phyloP scores from a whole-genome alignment of 768 basidiomycete genomes.

The Antrodiella citrinella region DNA sequence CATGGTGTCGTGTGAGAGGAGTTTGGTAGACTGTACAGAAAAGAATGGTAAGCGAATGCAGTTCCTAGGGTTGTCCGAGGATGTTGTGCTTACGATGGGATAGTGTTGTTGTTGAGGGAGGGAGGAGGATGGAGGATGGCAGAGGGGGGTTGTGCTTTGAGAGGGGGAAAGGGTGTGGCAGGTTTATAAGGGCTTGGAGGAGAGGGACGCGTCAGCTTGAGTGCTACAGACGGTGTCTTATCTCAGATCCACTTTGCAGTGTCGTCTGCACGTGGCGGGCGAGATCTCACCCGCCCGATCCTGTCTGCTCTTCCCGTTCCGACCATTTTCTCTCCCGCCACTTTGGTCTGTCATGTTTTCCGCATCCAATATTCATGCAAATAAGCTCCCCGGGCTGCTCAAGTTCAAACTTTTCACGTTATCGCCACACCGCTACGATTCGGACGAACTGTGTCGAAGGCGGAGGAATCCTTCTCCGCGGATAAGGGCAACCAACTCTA shows the following conservation, averaged over 20 bases:
- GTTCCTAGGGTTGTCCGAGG: background rate
- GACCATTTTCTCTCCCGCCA: background rate
- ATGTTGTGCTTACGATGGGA: slow-evolving; percentile 5
- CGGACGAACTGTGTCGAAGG: background rate
- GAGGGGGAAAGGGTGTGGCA: background rate
- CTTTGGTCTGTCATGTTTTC: background rate
- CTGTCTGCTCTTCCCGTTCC: background rate
- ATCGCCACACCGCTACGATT: background rate
- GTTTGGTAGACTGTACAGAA: slow-evolving; percentile 5
- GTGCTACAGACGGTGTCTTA: background rate
- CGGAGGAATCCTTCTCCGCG: background rate
- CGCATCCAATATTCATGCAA: background rate
- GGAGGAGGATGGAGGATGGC: slow-evolving; percentile 4
- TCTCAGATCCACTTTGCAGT: slow-evolving; percentile 18
- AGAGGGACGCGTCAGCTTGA: slow-evolving; percentile 25
- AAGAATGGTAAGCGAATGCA: slow-evolving; percentile 1
- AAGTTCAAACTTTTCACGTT: background rate
- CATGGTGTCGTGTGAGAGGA: slow-evolving; percentile 39
- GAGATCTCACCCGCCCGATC: slow-evolving; percentile 18
- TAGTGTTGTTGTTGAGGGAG: background rate
- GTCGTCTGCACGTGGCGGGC: slow-evolving; percentile 11
- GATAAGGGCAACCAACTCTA: background rate
- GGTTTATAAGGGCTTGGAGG: slow-evolving; percentile 16
- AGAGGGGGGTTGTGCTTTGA: slow-evolving; percentile 5
- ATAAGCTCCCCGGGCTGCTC: background rate